Evolutionary conservation across 306 rosid species (phyloP).

Genomic region (Lagenaria siceraria): DNA sequence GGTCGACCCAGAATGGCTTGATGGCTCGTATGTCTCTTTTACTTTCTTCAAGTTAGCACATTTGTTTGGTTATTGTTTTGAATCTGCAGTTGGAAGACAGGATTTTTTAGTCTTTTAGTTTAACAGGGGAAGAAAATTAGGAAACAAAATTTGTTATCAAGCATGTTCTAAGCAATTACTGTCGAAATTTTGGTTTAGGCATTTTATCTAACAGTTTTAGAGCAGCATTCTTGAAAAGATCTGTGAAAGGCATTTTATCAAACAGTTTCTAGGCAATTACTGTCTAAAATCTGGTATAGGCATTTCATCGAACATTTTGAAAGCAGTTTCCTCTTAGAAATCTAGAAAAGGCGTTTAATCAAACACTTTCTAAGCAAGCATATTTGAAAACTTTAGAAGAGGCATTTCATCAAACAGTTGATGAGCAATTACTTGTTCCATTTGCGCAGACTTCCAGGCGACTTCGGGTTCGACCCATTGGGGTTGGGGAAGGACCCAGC

Average conservation of each 20-base stretch:
- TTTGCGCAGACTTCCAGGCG: conserved; percentile 77
- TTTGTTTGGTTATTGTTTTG: background rate
- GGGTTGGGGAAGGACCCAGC: conserved; percentile 92
- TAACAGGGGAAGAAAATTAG: too few species aligned
- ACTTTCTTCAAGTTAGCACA: background rate
- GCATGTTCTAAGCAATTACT: background rate
- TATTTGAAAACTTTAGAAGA: background rate
- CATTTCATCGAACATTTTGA: background rate
- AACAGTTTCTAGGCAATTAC: background rate
- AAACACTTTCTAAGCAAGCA: background rate
- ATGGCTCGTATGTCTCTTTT: conserved; percentile 77
- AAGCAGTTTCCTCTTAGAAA: background rate
- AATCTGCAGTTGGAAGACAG: background rate
- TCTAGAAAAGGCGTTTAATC: too few species aligned
- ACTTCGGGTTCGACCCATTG: conserved; percentile 88
- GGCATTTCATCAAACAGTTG: background rate
- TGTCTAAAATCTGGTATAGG: background rate
- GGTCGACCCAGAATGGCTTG: conserved; percentile 94
- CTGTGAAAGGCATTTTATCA: background rate
- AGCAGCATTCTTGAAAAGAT: background rate
- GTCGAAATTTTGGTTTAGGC: background rate
- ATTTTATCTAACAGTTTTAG: background rate
- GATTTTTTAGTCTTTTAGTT: too few species aligned
- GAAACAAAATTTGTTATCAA: too few species aligned
- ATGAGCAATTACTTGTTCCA: background rate